These are phyloP conservation scores for Boletus nobilissimus DNA, from an alignment of 1,284 basidiomycete species.

Conservation along the genomic window DNA sequence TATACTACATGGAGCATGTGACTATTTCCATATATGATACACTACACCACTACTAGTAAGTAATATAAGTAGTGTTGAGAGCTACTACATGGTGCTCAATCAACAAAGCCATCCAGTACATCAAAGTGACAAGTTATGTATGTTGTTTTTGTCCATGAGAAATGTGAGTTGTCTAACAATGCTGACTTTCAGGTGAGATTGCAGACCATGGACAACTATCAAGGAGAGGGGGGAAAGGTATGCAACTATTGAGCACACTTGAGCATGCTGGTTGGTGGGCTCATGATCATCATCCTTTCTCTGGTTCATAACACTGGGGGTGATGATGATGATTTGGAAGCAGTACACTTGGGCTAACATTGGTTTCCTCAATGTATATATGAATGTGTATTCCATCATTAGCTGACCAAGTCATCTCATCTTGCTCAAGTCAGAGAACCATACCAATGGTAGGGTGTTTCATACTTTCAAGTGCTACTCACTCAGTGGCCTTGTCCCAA, in stretches of 20 bases:
- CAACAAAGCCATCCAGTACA: neutral
- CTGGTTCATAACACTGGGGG: constrained; percentile 74
- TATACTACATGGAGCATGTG: too few relatives aligned
- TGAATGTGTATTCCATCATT: neutral
- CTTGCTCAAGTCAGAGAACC: constrained; percentile 60
- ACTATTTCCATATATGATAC: too few relatives aligned
- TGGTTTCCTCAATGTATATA: constrained; percentile 72
- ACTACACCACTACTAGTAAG: too few relatives aligned
- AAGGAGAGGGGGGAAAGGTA: constrained; percentile 74
- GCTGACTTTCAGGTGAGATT: constrained; percentile 60
- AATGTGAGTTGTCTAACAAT: neutral
- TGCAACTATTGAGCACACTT: constrained; percentile 3
- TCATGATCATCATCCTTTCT: constrained; percentile 69
- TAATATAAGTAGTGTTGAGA: too few relatives aligned
- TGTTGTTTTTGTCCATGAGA: constrained; percentile 20
- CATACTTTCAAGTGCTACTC: neutral
- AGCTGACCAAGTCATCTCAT: neutral
- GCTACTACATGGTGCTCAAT: too few relatives aligned
- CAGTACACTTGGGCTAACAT: constrained; percentile 57
- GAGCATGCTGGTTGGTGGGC: neutral
- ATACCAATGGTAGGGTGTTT: constrained; percentile 59
- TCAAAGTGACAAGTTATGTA: constrained; percentile 51
- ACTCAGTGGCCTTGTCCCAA: constrained; percentile 74
- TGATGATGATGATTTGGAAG: constrained; percentile 47
- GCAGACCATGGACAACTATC: constrained; percentile 81